phyloP scores from a whole-genome alignment of 441 rosid species.

The Geranium incanum region DNA sequence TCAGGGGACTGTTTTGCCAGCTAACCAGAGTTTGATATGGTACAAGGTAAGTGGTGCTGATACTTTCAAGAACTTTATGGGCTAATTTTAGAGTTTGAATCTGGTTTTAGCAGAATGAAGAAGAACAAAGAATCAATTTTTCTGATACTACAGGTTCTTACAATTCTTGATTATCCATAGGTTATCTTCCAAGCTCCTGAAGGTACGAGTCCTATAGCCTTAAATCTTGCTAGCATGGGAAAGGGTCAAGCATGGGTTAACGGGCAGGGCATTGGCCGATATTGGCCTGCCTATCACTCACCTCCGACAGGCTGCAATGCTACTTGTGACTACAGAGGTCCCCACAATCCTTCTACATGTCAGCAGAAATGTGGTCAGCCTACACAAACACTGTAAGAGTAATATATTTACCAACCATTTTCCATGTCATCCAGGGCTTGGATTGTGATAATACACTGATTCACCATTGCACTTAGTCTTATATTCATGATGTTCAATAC shows the following conservation, averaged over 20 bases:
- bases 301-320: slow-evolving; percentile 41
- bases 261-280: slow-evolving; percentile 52
- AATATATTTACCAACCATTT: slow-evolving; percentile 2
- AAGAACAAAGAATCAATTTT: background rate
- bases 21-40: slow-evolving; percentile 51
- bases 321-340: slow-evolving; percentile 55
- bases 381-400: slow-evolving; percentile 51
- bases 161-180: slow-evolving; percentile 21
- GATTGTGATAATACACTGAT: background rate
- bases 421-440: background rate
- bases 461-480: background rate
- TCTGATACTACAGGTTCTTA: background rate
- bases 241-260: slow-evolving; percentile 77
- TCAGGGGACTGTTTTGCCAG: slow-evolving; percentile 30
- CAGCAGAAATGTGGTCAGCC: slow-evolving; percentile 55
- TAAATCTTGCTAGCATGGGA: slow-evolving; percentile 58
- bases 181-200: slow-evolving; percentile 35
- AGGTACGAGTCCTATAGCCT: slow-evolving; percentile 48
- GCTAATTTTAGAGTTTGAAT: background rate
- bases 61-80: background rate
- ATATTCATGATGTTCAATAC: background rate
- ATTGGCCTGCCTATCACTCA: slow-evolving; percentile 56
- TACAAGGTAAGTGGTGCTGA: slow-evolving; percentile 38
- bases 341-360: slow-evolving; percentile 39
- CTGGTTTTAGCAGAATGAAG: background rate